A percentile compares a stretch with the other conserved stretches of the same genome.
These are phyloP conservation scores for Phaeophleospora eucalypticola DNA, from an alignment of 2,329 filamentous ascomycete genomes.

Conservation along the genomic window DNA sequence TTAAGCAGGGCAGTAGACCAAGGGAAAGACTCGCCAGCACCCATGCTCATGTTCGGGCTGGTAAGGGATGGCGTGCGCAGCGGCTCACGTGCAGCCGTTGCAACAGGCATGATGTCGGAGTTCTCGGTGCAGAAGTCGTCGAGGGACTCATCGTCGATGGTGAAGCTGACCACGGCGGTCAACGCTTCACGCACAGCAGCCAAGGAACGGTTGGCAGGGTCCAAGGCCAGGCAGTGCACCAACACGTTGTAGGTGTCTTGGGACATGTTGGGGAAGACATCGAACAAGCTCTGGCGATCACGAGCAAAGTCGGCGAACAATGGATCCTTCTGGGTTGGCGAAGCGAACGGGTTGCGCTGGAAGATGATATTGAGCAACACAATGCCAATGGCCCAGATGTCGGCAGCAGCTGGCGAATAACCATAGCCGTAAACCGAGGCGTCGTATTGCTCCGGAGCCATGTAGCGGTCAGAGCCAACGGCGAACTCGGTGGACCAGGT, in stretches of 20 bases:
- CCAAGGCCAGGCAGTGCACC: conserved; percentile 82
- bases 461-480: conserved; percentile 96
- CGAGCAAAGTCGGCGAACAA: conserved; percentile 89
- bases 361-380: conserved; percentile 95
- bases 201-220: conserved; percentile 83
- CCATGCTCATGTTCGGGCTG: conserved; percentile 75
- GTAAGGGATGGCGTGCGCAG: conserved; percentile 93
- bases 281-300: conserved; percentile 93
- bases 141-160: conserved; percentile 81
- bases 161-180: conserved; percentile 79
- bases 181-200: conserved; percentile 73
- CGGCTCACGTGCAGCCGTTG: conserved; percentile 84
- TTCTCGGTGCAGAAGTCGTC: conserved; percentile 85
- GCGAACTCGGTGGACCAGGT: conserved; percentile 88
- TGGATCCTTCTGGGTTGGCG: conserved; percentile 83
- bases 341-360: conserved; percentile 92
- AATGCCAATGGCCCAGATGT: conserved; percentile 96
- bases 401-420: conserved; percentile 88
- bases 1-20: conserved; percentile 89
- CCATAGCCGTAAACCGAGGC: conserved; percentile 66
- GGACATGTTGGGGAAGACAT: conserved; percentile 97
- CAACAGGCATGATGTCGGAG: conserved; percentile 69
- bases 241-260: conserved; percentile 96
- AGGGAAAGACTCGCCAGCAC: conserved; percentile 73
- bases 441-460: conserved; percentile 98